Percentiles rank a stretch among this genome's conserved stretches.
These are phyloP conservation scores for Penicillium olsonii DNA, from an alignment of 2,329 filamentous ascomycete genomes.

Conservation along the genomic window DNA sequence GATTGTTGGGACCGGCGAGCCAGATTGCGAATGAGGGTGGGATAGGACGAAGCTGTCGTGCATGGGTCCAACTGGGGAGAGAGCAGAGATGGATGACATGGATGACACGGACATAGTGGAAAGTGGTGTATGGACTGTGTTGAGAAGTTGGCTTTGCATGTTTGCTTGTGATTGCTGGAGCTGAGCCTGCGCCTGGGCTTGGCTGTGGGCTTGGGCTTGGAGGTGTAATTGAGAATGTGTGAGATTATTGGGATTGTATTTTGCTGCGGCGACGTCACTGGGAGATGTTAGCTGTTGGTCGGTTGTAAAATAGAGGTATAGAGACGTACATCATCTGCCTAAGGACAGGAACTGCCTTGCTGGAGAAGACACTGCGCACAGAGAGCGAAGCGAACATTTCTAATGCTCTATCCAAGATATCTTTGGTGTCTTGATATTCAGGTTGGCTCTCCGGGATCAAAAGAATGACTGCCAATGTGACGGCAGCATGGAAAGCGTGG, in stretches of 20 bases:
- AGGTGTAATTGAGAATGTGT: conserved; percentile 10
- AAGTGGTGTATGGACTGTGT: conserved; percentile 10
- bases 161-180: conserved; percentile 12
- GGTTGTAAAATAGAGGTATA: background rate
- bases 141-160: conserved; percentile 14
- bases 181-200: conserved; percentile 12
- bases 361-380: conserved; percentile 38
- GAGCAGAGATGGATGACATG: conserved; percentile 9
- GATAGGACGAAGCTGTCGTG: conserved; percentile 17
- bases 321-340: conserved; percentile 35
- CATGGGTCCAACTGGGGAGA: conserved; percentile 6
- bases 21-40: conserved; percentile 14
- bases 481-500: conserved; percentile 44
- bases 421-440: conserved; percentile 34
- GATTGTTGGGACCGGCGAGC: conserved; percentile 22
- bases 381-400: conserved; percentile 37
- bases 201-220: conserved; percentile 14
- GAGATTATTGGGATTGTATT: conserved; percentile 16
- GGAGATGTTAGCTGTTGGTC: conserved; percentile 3
- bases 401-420: conserved; percentile 30
- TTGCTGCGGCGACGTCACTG: conserved; percentile 27
- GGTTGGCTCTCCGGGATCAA: conserved; percentile 29
- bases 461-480: conserved; percentile 33
- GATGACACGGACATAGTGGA: conserved; percentile 13
- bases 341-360: conserved; percentile 38